Evolutionary conservation across 2,329 filamentous ascomycete species (phyloP).

Genomic region (Colletotrichum acutatum): DNA sequence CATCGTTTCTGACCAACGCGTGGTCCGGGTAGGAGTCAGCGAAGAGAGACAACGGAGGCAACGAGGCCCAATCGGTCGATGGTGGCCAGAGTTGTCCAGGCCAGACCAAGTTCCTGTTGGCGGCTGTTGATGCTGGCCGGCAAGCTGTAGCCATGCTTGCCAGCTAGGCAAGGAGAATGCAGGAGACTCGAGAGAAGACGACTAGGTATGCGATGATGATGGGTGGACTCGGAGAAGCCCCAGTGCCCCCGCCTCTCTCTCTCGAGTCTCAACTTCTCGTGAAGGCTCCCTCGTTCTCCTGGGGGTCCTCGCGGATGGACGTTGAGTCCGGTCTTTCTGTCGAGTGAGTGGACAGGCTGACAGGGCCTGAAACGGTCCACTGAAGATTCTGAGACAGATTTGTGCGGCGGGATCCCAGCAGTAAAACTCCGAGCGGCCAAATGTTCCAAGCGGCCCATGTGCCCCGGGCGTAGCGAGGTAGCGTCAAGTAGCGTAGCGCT

Average conservation of each 20-base stretch:
- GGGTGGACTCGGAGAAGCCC: neutral
- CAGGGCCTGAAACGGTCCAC: conserved; percentile 31
- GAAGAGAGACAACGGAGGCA: neutral
- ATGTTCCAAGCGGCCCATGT: conserved; percentile 17
- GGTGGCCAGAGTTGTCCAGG: conserved; percentile 7
- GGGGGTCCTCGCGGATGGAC: neutral
- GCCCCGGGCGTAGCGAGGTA: neutral
- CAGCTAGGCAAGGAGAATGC: neutral
- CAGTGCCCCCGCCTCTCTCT: neutral
- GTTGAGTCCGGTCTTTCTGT: neutral
- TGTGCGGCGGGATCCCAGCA: conserved; percentile 11
- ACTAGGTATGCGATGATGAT: neutral
- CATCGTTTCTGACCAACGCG: neutral
- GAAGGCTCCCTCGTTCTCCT: too few relatives aligned
- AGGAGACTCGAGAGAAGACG: too few relatives aligned
- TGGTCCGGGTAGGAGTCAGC: neutral
- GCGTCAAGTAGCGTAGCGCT: neutral
- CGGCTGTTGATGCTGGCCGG: neutral
- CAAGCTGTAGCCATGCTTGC: neutral
- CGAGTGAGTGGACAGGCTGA: conserved; percentile 13
- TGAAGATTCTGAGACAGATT: conserved; percentile 23
- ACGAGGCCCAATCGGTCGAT: conserved; percentile 22
- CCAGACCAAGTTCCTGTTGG: neutral
- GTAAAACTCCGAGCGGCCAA: conserved; percentile 5
- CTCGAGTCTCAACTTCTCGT: too few relatives aligned